Base-by-base conservation (phyloP, 352 stramenopile genomes). In the Phytophthora macrochlamydospora region DNA sequence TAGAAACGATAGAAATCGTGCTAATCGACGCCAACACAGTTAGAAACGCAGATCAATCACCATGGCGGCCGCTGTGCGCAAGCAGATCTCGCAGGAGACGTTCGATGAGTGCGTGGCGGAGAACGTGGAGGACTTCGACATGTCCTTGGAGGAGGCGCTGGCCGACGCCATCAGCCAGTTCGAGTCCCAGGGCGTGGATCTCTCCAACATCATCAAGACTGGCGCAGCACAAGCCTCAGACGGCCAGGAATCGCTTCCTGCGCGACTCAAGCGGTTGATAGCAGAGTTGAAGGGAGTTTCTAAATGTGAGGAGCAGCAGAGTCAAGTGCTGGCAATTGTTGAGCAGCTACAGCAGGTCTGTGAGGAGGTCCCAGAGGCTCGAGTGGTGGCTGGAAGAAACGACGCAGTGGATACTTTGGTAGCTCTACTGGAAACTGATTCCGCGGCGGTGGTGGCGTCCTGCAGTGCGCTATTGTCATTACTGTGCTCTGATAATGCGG, bases 111-210 rank as follows among this genome's bases (percentile, higher is more conserved):
- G 76, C 71, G 91, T 97, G 59, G 61, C 78, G 38, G 90, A 97
- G 71, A 97, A 97, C 77, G 73, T 97, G 50, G 86, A 93, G 50
- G 91, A 97, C 50, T 97, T 97, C 70, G 90, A 94, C 44, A 95
- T 97, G 85, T 66, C 71, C 2, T 61, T 78, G n/a, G 81, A 89
- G 33, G 89, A 95, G 30, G 90, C 90, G 13, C 76, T 92, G 54
- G 61, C 55, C 7, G 91, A 97, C 42, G 87, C 91, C 1, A 71
- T 97, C 33, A 67, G 86, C 62, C 91, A 97, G 73, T 97, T 97
- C 51, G 73, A 87, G 60, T 92, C 85, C 37, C 87, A 97, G 65
- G 87, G 86, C 51, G 89, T 97, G 42, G 89, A 97, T 65, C 69
- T 97, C 29, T 92, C 81, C 48, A 93, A 91, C 59, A 85, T 94